A percentile compares a stretch with the other conserved stretches of the same genome.
phyloP scores from a whole-genome alignment of 805 yeast species.

The Kodamaea kaohsiungensis region DNA sequence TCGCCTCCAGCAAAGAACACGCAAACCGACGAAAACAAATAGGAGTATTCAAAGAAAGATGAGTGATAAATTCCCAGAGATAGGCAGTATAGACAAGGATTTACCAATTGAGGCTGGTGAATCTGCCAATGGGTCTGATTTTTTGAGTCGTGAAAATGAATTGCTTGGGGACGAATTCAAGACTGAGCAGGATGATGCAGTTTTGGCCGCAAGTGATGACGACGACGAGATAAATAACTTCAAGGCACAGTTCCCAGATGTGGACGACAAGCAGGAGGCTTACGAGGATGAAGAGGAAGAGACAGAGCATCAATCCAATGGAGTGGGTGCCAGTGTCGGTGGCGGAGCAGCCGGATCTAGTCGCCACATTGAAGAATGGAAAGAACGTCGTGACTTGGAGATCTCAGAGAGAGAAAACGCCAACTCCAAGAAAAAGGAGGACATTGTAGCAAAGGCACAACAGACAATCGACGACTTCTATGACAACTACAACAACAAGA shows the following conservation, averaged over 20 bases:
- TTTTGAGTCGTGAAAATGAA: slow-evolving; percentile 68
- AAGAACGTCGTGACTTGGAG: slow-evolving; percentile 74
- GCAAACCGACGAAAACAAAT: slow-evolving; percentile 7
- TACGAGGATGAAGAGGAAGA: slow-evolving; percentile 22
- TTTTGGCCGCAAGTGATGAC: slow-evolving; percentile 39
- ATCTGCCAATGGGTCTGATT: slow-evolving; percentile 50
- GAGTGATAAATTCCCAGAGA: slow-evolving; percentile 76
- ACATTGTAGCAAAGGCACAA: slow-evolving; percentile 72
- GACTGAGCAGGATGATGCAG: slow-evolving; percentile 59
- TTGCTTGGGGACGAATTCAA: slow-evolving; percentile 70
- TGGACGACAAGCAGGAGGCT: slow-evolving; percentile 32
- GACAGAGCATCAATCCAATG: slow-evolving; percentile 32
- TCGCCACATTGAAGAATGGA: slow-evolving; percentile 63
- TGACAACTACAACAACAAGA: slow-evolving; percentile 84
- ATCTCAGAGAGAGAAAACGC: slow-evolving; percentile 76
- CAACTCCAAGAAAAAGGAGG: slow-evolving; percentile 61
- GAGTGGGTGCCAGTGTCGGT: slow-evolving; percentile 3
- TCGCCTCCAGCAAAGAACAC: slow-evolving; percentile 1
- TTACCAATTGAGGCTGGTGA: slow-evolving; percentile 32
- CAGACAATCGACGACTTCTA: slow-evolving; percentile 88
- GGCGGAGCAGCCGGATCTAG: slow-evolving; percentile 43
- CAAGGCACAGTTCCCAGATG: slow-evolving; percentile 66
- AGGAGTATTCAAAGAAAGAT: slow-evolving; percentile 29
- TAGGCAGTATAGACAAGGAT: slow-evolving; percentile 45
- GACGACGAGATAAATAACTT: slow-evolving; percentile 55